Percentiles rank a stretch among this genome's conserved stretches.
These are phyloP conservation scores for Achaetomiella virescens DNA, from an alignment of 495 filamentous ascomycete genomes.

Conservation along the genomic window DNA sequence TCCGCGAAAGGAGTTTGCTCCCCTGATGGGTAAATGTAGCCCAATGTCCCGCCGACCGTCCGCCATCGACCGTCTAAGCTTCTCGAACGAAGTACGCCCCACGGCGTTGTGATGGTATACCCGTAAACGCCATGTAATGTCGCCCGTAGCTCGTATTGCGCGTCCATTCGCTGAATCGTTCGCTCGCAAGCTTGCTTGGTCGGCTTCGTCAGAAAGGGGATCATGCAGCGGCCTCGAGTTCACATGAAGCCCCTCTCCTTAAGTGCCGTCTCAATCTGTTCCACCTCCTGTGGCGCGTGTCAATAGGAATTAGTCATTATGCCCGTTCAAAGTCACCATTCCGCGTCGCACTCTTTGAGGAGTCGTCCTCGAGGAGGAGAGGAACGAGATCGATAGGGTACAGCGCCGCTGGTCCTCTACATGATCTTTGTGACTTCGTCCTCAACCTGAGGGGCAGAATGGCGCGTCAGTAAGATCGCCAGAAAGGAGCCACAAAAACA, in stretches of 20 bases:
- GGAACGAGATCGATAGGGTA: constrained; percentile 12
- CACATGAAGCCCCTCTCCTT: constrained; percentile 36
- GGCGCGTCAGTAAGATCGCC: constrained; percentile 50
- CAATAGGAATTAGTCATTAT: constrained; percentile 22
- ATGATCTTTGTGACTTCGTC: constrained; percentile 95
- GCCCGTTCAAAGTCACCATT: not conserved
- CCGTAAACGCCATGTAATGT: not conserved
- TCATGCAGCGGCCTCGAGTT: constrained; percentile 16
- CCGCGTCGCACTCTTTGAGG: constrained; percentile 2
- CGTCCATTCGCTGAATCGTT: not conserved
- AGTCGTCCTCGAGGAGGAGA: constrained; percentile 1
- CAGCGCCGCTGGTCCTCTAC: constrained; percentile 48
- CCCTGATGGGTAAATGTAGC: constrained; percentile 35
- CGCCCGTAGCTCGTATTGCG: not conserved
- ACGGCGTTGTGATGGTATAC: not conserved
- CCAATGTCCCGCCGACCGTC: constrained; percentile 7
- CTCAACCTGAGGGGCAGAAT: constrained; percentile 66
- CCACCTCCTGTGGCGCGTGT: constrained; percentile 27
- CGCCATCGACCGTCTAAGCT: not conserved
- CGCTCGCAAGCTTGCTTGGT: not conserved
- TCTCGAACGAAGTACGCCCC: not conserved
- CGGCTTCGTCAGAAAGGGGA: constrained; percentile 3
- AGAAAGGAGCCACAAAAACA: constrained; percentile 5
- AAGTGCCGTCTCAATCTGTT: constrained; percentile 32
- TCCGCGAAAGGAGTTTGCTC: constrained; percentile 36